Base-by-base conservation (phyloP, 495 filamentous ascomycete species). In the Neurospora sp. region DNA sequence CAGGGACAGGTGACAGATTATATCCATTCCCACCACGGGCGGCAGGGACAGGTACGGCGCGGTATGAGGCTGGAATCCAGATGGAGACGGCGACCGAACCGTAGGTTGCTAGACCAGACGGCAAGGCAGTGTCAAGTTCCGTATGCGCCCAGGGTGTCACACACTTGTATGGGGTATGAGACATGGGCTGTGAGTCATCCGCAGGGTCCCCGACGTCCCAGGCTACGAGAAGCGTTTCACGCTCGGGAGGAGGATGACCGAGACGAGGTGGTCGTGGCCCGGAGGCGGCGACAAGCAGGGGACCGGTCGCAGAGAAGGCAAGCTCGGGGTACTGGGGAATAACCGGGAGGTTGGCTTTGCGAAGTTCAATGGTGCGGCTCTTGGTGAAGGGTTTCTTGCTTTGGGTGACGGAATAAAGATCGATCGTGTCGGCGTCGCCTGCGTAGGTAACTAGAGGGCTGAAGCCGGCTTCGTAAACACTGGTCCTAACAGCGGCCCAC, bases 311-410 rank as follows among this genome's bases (percentile, higher is more conserved):
- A 31, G 79, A 81, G 42, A 81, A 80, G 35, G 79, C 79, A 46
- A 82, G 78, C 65, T 82, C 80, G 42, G 80, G 80, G 68, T 77
- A 81, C 37, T 81, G 79, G 20, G 80, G 80, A 5, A 81, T 31
- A 39, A 82, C 39, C 14, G 80, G 80, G 11, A 82, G 78, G 65
- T 70, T 74, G 44, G 76, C 77, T 12, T 76, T 74, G 72, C 73
- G 72, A 22, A 82, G 77, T 86, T 97, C 65, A 91, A 91, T 79
- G 90, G 92, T 69, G 91, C 94, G 78, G 82, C 86, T 74, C 83
- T 95, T 72, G 80, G 85, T 70, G 86, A 91, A 75, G 89, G 89
- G 74, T 91, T 96, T 82, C 85, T 96, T 74, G 83, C 92, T 11
- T 89, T 94, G 35, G 88, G 91, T 80, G 82, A 92, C 71, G 88